These are phyloP conservation scores for Hansenula lynferdii DNA, from an alignment of 1,139 yeast species.

Conservation along the genomic window DNA sequence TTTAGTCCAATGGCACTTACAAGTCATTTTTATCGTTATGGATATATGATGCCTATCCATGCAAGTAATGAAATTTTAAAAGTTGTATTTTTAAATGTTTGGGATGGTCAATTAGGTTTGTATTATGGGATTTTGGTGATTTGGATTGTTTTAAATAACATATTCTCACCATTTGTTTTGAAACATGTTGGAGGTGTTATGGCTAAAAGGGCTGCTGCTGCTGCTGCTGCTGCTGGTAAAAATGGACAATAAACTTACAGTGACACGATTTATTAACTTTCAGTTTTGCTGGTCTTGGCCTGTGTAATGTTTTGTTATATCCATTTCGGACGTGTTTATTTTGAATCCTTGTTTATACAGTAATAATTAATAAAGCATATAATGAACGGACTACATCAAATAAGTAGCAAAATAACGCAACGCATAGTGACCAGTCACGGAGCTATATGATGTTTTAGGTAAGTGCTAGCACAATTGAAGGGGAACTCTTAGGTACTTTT, in stretches of 20 bases:
- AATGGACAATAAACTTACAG: neutral
- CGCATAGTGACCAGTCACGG: no score
- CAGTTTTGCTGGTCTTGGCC: no score
- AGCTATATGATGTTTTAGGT: no score
- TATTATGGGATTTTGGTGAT: constrained; percentile 51
- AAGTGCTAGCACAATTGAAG: no score
- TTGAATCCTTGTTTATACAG: no score
- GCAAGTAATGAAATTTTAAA: constrained; percentile 52
- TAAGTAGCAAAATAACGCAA: no score
- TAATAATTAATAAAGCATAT: no score
- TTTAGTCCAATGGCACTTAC: constrained; percentile 53
- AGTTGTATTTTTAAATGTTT: constrained; percentile 52
- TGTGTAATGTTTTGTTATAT: no score
- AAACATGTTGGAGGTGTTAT: constrained; percentile 25
- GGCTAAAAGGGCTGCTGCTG: constrained; percentile 25
- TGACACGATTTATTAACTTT: no score
- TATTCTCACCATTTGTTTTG: constrained; percentile 40
- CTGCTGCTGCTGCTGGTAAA: constrained; percentile 5
- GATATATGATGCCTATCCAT: constrained; percentile 62
- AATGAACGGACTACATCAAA: no score
- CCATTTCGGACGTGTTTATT: no score
- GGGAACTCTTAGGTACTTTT: no score
- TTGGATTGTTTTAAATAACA: constrained; percentile 51
- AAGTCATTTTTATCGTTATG: constrained; percentile 53
- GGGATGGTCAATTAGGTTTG: constrained; percentile 52